Evolutionary conservation across 352 stramenopile species (phyloP).

Genomic region (Thalassiosira hispida): DNA sequence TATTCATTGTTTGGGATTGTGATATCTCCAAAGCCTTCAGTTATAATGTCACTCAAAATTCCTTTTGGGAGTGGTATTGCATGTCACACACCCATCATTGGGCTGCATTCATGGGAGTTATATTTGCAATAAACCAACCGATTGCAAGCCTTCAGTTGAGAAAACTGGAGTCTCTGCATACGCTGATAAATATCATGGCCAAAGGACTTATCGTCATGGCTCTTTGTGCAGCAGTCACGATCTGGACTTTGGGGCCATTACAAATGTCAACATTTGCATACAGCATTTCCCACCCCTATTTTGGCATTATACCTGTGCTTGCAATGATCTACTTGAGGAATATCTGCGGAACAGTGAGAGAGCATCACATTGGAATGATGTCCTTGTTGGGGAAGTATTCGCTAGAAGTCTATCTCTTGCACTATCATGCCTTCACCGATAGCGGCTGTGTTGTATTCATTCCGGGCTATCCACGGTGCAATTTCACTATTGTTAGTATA

Average conservation of each 20-base stretch:
- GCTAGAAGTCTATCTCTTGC: conserved; percentile 87
- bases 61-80: conserved; percentile 85
- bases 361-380: conserved; percentile 67
- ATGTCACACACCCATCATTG: conserved; percentile 86
- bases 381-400: conserved; percentile 85
- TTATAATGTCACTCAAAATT: background rate
- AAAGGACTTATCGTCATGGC: conserved; percentile 31
- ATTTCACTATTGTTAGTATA: conserved; percentile 75
- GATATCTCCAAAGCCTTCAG: conserved; percentile 22
- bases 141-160: conserved; percentile 65
- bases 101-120: conserved; percentile 82
- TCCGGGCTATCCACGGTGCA: conserved; percentile 64
- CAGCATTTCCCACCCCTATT: conserved; percentile 85
- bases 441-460: conserved; percentile 80
- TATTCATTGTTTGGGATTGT: conserved; percentile 84
- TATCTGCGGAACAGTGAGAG: conserved; percentile 64
- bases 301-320: conserved; percentile 83
- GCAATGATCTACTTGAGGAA: conserved; percentile 86
- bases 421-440: conserved; percentile 86
- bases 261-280: conserved; percentile 46
- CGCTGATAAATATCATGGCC: conserved; percentile 8
- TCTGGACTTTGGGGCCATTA: conserved; percentile 50
- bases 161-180: conserved; percentile 40
- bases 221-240: conserved; percentile 11
- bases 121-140: conserved; percentile 87